Evolutionary conservation across 2,329 filamentous ascomycete genomes (phyloP).

Genomic region (Neofusicoccum kwambonambiense): DNA sequence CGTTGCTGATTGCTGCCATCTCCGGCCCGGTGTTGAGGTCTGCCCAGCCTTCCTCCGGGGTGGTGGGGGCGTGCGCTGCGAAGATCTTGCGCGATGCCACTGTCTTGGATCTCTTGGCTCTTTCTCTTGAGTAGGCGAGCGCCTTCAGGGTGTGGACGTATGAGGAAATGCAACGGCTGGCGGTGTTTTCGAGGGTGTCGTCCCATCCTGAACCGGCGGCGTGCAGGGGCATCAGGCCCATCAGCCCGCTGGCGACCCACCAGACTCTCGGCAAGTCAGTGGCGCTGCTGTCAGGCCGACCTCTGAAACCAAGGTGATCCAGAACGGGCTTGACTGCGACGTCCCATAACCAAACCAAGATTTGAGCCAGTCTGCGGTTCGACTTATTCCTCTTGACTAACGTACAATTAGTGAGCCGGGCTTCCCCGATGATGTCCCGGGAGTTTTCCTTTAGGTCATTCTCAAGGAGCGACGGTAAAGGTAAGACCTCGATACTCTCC

Average conservation of each 20-base stretch:
- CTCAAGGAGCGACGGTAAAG: neutral
- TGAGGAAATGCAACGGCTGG: slow-evolving; percentile 2
- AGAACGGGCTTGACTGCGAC: neutral
- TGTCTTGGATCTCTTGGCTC: neutral
- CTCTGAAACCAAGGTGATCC: neutral
- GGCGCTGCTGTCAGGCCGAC: neutral
- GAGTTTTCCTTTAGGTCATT: neutral
- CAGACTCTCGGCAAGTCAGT: neutral
- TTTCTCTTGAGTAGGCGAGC: slow-evolving; percentile 17
- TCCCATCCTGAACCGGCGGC: slow-evolving; percentile 18
- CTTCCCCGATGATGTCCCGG: neutral
- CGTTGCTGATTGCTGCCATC: neutral
- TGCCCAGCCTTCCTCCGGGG: neutral
- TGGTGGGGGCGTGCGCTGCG: neutral
- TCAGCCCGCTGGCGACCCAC: slow-evolving; percentile 14
- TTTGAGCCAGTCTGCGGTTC: neutral
- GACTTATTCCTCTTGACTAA: neutral
- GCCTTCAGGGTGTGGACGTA: slow-evolving; percentile 12
- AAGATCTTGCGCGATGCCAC: slow-evolving; percentile 6
- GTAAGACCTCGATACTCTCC: slow-evolving; percentile 9
- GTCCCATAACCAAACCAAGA: neutral
- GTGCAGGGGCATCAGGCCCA: slow-evolving; percentile 19
- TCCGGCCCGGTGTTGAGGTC: neutral
- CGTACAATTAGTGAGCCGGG: neutral
- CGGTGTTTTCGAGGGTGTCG: neutral